Base-by-base conservation (phyloP, 352 stramenopile genomes). In the Globisporangium sylvaticum region DNA sequence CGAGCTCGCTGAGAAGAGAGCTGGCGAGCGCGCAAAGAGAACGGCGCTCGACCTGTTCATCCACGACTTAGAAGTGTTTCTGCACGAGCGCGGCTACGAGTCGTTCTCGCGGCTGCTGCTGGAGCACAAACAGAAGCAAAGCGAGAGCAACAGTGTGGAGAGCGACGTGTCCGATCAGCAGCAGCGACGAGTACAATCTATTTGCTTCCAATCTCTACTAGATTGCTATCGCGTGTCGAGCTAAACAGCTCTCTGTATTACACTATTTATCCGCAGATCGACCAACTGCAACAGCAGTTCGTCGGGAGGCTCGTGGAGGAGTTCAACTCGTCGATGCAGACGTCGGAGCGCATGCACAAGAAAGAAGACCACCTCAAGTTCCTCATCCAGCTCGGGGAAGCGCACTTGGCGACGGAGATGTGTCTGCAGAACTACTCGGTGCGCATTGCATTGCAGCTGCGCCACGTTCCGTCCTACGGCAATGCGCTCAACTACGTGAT, bases 381-480 rank as follows among this genome's bases (percentile, higher is more conserved):
- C 48, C 69, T 93, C 56, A 91, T 95, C 62, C 75, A 88, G 37
- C 71, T 95, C 31, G 84, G 79, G 8, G 75, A 93, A 42, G 82
- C 85, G 6, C 66, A 83, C 5, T 57, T 91, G 1, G 87, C 84
- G 12, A 91, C 87, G 0, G 76, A 93, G 54, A 92, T 95, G 81
- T 95, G 87, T 65, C 69, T 95, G 31, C 77, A 91, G 54, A 91
- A 91, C 68, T 95, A 95, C 64, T 89, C 83, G 3, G 82, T 89
- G 31, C 83, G 81, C 37, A 91, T 95, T 20, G 84, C 83, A 1
- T 65, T 91, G 29, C 84, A 95, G 54, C 71, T 95, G 39, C 83
- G 84, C 3, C 79, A 90, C 25, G 85, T 95, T 2, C 83, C 82
- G 29, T 90, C 83, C 22, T 85, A 87, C 34, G 87, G 87, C 10